phyloP scores from a whole-genome alignment of 1,284 basidiomycete species.

The Pyrrhoderma noxium region DNA sequence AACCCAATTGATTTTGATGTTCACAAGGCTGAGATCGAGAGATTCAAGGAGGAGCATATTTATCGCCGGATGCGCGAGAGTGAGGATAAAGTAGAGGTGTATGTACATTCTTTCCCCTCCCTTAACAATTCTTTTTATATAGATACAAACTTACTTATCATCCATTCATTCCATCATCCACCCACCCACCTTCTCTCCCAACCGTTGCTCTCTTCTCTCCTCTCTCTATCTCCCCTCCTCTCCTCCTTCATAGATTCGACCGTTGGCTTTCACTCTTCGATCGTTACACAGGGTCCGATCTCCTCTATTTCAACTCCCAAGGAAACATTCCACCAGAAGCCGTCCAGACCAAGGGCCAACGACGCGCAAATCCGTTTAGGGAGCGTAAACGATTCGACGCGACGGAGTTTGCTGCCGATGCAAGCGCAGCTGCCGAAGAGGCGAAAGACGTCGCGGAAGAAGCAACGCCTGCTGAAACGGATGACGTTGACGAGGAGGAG shows the following conservation, averaged over 20 bases:
- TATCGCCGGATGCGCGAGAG: slow-evolving; percentile 79
- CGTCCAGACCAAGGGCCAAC: slow-evolving; percentile 53
- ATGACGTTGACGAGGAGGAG: slow-evolving; percentile 61
- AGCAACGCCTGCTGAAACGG: slow-evolving; percentile 32
- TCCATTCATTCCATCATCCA: too few relatives aligned
- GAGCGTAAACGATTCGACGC: slow-evolving; percentile 60
- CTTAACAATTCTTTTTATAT: too few relatives aligned
- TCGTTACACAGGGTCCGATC: slow-evolving; percentile 59
- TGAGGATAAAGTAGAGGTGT: slow-evolving; percentile 78
- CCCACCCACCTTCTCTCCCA: too few relatives aligned
- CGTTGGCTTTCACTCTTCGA: slow-evolving; percentile 68
- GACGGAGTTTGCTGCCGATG: slow-evolving; percentile 41
- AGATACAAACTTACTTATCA: too few relatives aligned
- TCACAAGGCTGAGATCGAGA: slow-evolving; percentile 57
- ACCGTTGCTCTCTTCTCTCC: neutral
- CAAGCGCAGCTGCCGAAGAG: slow-evolving; percentile 29
- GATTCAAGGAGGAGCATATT: slow-evolving; percentile 79
- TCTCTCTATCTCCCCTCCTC: neutral
- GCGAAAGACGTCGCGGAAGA: slow-evolving; percentile 52
- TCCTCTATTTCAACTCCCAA: slow-evolving; percentile 62
- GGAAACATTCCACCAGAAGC: slow-evolving; percentile 65
- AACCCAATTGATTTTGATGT: slow-evolving; percentile 65
- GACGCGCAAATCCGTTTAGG: slow-evolving; percentile 54
- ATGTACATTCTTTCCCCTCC: slow-evolving; percentile 27
- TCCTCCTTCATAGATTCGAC: slow-evolving; percentile 50